These are phyloP conservation scores for Trichoderma hamatum DNA, from an alignment of 2,329 filamentous ascomycete species.

Conservation along the genomic window DNA sequence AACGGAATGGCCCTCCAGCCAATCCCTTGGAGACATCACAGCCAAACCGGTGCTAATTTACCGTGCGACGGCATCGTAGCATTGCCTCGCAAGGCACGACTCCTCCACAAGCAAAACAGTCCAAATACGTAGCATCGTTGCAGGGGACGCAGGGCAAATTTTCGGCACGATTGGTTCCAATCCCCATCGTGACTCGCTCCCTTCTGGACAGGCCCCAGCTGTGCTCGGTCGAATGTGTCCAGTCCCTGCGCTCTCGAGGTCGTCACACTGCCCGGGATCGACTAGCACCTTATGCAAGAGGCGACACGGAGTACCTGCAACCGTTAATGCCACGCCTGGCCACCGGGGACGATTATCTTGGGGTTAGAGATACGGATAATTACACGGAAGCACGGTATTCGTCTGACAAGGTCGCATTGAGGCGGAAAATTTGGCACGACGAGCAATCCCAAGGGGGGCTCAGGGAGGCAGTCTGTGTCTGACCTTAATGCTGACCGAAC, in stretches of 20 bases:
- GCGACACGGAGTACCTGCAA: background rate
- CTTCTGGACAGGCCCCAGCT: slow-evolving; percentile 3
- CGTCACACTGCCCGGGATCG: background rate
- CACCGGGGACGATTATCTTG: background rate
- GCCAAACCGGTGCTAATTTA: slow-evolving; percentile 6
- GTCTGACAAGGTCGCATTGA: slow-evolving; percentile 7
- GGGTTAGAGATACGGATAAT: background rate
- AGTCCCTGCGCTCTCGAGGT: background rate
- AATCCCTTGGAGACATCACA: background rate
- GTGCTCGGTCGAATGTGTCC: slow-evolving; percentile 5
- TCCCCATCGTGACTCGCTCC: background rate
- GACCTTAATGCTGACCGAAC: slow-evolving; percentile 5
- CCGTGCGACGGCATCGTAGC: slow-evolving; percentile 16
- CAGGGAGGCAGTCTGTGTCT: slow-evolving; percentile 7
- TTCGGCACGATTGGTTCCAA: slow-evolving; percentile 5
- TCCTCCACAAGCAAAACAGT: slow-evolving; percentile 1
- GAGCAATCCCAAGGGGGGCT: background rate
- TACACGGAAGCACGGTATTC: background rate
- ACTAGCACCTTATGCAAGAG: slow-evolving; percentile 2
- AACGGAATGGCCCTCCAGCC: background rate
- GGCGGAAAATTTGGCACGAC: slow-evolving; percentile 1
- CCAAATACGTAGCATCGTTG: slow-evolving; percentile 7
- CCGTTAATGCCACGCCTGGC: slow-evolving; percentile 13
- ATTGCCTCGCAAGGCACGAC: slow-evolving; percentile 5
- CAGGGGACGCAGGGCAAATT: slow-evolving; percentile 15